Conservation (phyloP, 257 asterid genomes). For the Ballota nigra region DNA sequence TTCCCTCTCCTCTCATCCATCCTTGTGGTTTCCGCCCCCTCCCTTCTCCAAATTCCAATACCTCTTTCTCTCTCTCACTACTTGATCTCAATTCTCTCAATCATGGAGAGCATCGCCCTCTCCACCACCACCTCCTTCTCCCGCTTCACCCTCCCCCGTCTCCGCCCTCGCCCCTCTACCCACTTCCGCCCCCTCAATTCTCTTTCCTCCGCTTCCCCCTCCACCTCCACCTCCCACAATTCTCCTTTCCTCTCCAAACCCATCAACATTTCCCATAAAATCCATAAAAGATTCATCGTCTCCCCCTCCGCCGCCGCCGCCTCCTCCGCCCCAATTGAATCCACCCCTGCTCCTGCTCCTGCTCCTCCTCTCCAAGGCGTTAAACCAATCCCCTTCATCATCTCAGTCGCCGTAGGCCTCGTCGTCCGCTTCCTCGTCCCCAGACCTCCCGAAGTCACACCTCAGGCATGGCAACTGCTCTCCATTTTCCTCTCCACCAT, state of each 20-base stretch:
- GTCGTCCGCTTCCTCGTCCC: constrained; percentile 66
- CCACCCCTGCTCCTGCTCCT: constrained; percentile 25
- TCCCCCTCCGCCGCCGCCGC: constrained; percentile 29
- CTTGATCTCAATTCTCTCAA: not conserved
- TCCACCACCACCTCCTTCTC: constrained; percentile 45
- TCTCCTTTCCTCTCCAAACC: not conserved
- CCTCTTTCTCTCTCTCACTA: not conserved
- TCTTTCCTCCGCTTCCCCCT: constrained; percentile 21
- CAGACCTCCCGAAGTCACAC: constrained; percentile 69
- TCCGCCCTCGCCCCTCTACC: constrained; percentile 38
- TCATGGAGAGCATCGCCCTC: constrained; percentile 74
- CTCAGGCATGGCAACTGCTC: constrained; percentile 85
- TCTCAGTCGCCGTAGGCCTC: constrained; percentile 68
- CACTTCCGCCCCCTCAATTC: constrained; percentile 39
- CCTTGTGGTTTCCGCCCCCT: constrained; percentile 31
- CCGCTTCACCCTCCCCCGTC: constrained; percentile 41
- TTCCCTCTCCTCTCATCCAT: not conserved
- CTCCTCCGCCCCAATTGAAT: constrained; percentile 28
- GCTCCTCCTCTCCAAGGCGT: constrained; percentile 56
- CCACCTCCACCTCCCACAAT: constrained; percentile 17
- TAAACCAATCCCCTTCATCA: constrained; percentile 55
- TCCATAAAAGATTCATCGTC: constrained; percentile 3
- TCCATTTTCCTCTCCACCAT: constrained; percentile 83
- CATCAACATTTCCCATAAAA: not conserved
- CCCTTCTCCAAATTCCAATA: not conserved